Evolutionary conservation across 768 basidiomycete species (phyloP), one percentile per base, ranked within the genome.

Genomic region (Amanita molliuscula): DNA sequence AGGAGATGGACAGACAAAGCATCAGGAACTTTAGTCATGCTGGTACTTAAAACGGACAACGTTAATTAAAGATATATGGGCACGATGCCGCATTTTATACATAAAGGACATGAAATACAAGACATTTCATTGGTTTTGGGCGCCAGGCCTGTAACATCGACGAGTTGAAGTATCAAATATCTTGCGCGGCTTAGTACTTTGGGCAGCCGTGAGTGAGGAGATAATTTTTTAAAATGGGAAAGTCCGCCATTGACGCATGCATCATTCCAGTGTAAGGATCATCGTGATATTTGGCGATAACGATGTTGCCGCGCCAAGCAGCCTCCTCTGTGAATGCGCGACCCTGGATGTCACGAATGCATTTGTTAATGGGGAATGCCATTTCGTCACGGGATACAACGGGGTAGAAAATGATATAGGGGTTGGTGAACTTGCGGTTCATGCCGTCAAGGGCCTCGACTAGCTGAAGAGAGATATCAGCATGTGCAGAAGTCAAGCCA

Each of bases 351-450:
- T 88, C 86, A 21, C 77, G 76, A 53, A 89, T 74, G 55, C 73
- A 74, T 59, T 82, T 84, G 69, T 90, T 90, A 58, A 85, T 61
- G 2, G 88, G 88, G 65, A 90, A 89, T 11, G 84, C 76, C 81
- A 84, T 85, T 35, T 82, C 83, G 56, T 88, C 85, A 51, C 84
- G 82, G 44, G 86, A 85, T 33, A 85, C 62, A 43, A 73, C 68
- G 1, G 88, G 87, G 56, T 86, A 90, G 62, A 88, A 90, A 44
- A 89, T 72, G 57, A 88, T 80, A 67, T 89, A 90, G 13, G 88
- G 88, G 54, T 82, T 76, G 21, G 78, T 69, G 61, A 90, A 88
- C 44, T 81, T 86, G 52, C 78, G 77, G 58, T 77, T 82, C 86
- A 90, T 88, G 57, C 82, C 79, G 53, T 89, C 84, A 20, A 89